Evolutionary conservation across 2,329 filamentous ascomycete genomes (phyloP).

Genomic region (Macrophomina phaseolina): DNA sequence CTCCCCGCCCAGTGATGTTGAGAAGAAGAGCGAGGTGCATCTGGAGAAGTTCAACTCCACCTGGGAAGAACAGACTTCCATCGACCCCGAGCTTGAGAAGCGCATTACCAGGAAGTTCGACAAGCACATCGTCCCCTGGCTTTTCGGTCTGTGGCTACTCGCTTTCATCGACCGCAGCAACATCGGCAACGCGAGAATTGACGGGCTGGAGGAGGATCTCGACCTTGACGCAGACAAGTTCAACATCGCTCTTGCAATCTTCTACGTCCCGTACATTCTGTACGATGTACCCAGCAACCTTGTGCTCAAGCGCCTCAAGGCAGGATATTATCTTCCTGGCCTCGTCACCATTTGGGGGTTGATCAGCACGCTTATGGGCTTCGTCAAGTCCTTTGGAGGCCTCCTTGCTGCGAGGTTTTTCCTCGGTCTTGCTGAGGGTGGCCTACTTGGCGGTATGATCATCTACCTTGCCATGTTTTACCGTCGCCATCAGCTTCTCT

Average conservation of each 20-base stretch:
- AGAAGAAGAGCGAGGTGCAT: slow-evolving; percentile 24
- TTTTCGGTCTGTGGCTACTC: slow-evolving; percentile 55
- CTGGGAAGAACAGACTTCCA: slow-evolving; percentile 25
- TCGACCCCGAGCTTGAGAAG: slow-evolving; percentile 35
- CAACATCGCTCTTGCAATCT: slow-evolving; percentile 52
- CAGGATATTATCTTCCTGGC: slow-evolving; percentile 48
- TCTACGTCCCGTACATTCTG: slow-evolving; percentile 53
- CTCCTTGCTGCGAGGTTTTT: slow-evolving; percentile 49
- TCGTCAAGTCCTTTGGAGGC: slow-evolving; percentile 48
- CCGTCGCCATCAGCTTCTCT: slow-evolving; percentile 47
- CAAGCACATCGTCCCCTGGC: slow-evolving; percentile 51
- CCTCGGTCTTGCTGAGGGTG: slow-evolving; percentile 50
- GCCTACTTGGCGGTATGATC: slow-evolving; percentile 49
- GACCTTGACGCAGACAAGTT: slow-evolving; percentile 47
- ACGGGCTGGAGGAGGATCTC: slow-evolving; percentile 48
- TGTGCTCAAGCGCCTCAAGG: slow-evolving; percentile 48
- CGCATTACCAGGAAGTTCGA: slow-evolving; percentile 51
- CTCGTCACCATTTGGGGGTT: slow-evolving; percentile 50
- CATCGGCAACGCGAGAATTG: slow-evolving; percentile 52
- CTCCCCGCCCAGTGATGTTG: background rate
- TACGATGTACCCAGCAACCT: slow-evolving; percentile 50
- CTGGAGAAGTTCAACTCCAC: slow-evolving; percentile 30
- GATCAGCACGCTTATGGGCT: slow-evolving; percentile 48
- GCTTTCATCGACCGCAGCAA: slow-evolving; percentile 54
- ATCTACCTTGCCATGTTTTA: slow-evolving; percentile 53